These are phyloP conservation scores for Mercurialis annua DNA, from an alignment of 345 rosid species.

Conservation along the genomic window DNA sequence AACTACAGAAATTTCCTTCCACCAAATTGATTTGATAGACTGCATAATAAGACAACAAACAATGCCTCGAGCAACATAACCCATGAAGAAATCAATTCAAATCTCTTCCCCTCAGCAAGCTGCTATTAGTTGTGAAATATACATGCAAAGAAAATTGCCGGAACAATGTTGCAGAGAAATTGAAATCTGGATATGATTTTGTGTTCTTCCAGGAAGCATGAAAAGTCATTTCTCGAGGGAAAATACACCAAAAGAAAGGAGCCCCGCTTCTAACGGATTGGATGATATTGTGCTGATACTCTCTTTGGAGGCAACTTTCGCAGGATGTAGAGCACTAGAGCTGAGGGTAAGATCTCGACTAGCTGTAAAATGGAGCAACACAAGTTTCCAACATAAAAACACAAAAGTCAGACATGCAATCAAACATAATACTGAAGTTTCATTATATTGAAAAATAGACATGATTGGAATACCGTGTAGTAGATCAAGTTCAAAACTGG, in stretches of 20 bases:
- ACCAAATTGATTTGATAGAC: background rate
- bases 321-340: conserved; percentile 81
- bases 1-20: background rate
- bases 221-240: conserved; percentile 11
- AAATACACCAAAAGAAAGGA: conserved; percentile 11
- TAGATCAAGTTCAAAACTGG: conserved; percentile 89
- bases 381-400: conserved; percentile 4
- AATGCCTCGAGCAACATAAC: conserved; percentile 9
- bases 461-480: conserved; percentile 59
- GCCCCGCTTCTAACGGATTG: conserved; percentile 50
- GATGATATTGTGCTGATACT: conserved; percentile 89
- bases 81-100: conserved; percentile 20
- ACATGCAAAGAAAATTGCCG: conserved; percentile 26
- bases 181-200: conserved; percentile 16
- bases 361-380: conserved; percentile 46
- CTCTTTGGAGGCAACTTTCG: conserved; percentile 96
- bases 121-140: conserved; percentile 17
- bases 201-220: conserved; percentile 23
- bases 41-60: background rate
- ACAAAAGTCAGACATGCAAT: background rate
- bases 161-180: conserved; percentile 26
- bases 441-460: background rate
- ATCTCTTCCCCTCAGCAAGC: conserved; percentile 18
- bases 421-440: background rate
- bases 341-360: conserved; percentile 94